Evolutionary conservation across 768 basidiomycete genomes (phyloP), one percentile per base, ranked within the genome.

Genomic region (Phlegmacium glaucopus): DNA sequence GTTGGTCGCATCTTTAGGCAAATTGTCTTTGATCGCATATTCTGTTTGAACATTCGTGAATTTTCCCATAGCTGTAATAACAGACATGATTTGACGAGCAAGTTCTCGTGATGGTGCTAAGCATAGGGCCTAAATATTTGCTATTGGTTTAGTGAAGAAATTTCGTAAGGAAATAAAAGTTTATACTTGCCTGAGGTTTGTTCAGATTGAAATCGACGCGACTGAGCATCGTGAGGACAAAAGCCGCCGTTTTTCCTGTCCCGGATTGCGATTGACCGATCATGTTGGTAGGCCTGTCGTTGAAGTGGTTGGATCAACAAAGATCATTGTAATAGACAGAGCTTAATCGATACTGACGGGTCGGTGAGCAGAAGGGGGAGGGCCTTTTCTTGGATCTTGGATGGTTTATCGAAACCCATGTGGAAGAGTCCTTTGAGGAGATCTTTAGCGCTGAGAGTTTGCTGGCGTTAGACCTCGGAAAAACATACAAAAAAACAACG

Each of bases 231-330:
- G 95, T 94, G 41, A 99, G 75, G 10, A 94, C 91, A 64, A 99
- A 99, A 9, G 96, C 96, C 4, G 96, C 96, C 2, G 96, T 98
- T 73, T 99, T 99, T 41, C 96, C 96, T 8, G 96, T 99, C 32
- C 96, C 96, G 28, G 96, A 98, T 61, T 99, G 96, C 43, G 94
- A 98, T 71, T 99, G 96, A 13, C 94, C 96, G 62, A 98, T 98
- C 87, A 98, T 94, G 69, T 98, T 98, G 44, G 85, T 87, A 9
- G 95, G 88, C n/a, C 95, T 99, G 61, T 6, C 32, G 6, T 11
- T 22, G 25, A 15, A 11, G 36, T 29, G 7, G 11, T 12, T 17
- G 15, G 11, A 34, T 22, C 22, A 22, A 22, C 22, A 2, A 22
- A 22, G 22, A 22, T 22, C 3, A 22, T 22, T 5, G 22, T 5